Conservation (phyloP, 2,329 filamentous ascomycete species). For the Alternaria brassicae region DNA sequence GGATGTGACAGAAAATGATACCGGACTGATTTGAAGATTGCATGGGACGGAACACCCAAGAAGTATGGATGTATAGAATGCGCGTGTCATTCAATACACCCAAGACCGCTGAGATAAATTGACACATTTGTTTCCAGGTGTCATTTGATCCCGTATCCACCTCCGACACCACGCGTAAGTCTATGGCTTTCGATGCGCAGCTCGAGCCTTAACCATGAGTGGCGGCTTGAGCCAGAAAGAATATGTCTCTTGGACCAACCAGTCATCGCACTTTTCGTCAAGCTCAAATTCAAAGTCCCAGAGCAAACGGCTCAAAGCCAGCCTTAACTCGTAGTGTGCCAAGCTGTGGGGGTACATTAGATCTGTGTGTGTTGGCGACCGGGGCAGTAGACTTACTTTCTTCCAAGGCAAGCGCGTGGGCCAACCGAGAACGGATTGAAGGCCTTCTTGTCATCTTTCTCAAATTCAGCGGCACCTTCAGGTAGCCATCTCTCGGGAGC, state of each 20-base stretch:
- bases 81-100: not conserved
- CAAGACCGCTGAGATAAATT: not conserved
- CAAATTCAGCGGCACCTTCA: constrained; percentile 4
- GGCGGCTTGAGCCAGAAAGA: constrained; percentile 9
- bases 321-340: constrained; percentile 6
- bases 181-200: not conserved
- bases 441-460: constrained; percentile 7
- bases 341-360: not conserved
- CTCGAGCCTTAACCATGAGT: constrained; percentile 2
- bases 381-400: constrained; percentile 1
- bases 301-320: constrained; percentile 1
- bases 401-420: constrained; percentile 10
- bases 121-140: not conserved
- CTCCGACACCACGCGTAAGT: not conserved
- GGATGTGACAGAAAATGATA: not conserved
- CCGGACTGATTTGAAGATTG: not conserved
- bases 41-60: not conserved
- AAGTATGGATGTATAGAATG: not conserved
- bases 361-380: not conserved
- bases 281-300: constrained; percentile 6
- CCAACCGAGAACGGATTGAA: constrained; percentile 7
- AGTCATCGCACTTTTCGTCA: not conserved
- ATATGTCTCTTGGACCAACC: constrained; percentile 4
- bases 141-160: not conserved
- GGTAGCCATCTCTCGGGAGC: constrained; percentile 4